phyloP scores from a whole-genome alignment of 2,329 filamentous ascomycete species.

The Pestalotiopsis sp. region DNA sequence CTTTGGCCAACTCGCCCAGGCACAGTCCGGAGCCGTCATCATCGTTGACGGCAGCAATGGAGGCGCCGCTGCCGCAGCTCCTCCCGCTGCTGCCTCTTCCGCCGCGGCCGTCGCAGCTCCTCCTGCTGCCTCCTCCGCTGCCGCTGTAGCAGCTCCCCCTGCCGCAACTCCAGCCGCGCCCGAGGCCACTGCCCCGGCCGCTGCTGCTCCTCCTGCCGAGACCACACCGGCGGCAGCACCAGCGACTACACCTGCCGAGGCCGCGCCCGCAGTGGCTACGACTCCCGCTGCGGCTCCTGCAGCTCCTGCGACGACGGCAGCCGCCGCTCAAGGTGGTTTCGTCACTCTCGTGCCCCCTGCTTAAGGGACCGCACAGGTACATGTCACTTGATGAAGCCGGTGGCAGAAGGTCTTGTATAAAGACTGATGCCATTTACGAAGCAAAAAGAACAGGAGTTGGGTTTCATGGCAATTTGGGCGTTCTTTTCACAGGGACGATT shows the following conservation, averaged over 20 bases:
- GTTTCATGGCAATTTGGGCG: background rate
- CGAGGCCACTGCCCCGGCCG: background rate
- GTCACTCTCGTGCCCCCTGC: background rate
- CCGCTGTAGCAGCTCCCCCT: background rate
- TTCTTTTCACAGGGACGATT: background rate
- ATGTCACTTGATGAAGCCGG: too few relatives aligned
- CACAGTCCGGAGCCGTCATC: slow-evolving; percentile 8
- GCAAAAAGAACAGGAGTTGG: background rate
- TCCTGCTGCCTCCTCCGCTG: background rate
- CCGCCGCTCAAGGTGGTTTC: background rate
- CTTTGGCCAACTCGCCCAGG: slow-evolving; percentile 25
- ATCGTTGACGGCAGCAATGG: background rate
- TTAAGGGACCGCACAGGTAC: background rate
- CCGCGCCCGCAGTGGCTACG: background rate
- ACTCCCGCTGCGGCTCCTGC: background rate
- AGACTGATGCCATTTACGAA: background rate
- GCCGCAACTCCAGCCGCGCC: background rate
- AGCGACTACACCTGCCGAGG: background rate
- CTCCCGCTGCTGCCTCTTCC: background rate
- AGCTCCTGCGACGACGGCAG: background rate
- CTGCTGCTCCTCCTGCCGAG: background rate
- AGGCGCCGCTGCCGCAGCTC: background rate
- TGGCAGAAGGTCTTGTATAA: background rate
- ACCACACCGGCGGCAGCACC: background rate
- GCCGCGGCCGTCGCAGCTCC: background rate